Base-by-base conservation (phyloP, 768 basidiomycete species). In the Pleurotus salmoneostramineus region DNA sequence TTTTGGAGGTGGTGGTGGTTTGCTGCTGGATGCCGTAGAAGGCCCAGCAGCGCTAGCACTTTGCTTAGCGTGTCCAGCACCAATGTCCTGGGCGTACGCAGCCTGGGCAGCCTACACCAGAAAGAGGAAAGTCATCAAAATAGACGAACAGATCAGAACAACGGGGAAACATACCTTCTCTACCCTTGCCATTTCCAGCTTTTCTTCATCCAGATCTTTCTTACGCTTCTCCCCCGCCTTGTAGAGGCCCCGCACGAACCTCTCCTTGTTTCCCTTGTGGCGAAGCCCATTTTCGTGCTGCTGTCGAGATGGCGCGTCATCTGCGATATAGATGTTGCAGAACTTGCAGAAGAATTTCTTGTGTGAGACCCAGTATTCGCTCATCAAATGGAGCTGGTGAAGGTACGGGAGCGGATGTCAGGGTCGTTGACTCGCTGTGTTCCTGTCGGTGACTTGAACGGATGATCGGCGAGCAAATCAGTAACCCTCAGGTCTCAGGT, bases 321-420 rank as follows among this genome's bases (percentile, higher is more conserved):
- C 97, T 54, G 94, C 84, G 60, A 99, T 98, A 76, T 88, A 98
- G 61, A 93, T 94, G 51, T 94, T 91, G 77, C 97, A 98, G 77
- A 98, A 98, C 69, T 95, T 94, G 86, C 95, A 97, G 69, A 84
- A 90, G 73, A 95, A 96, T 64, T 86, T 89, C 73, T 95, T 94
- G 70, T 91, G 86, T 27, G 92, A 92, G 61, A 95, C 88, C 93
- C 93, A 95, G 70, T 89, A 95, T 70, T 95, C 93, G 63, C 85
- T 87, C 93, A 94, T 95, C 21, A 27, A 27, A 27, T 27, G 21
- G 21, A 27, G 21, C 21, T 27, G 21, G 21, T 27, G 1, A 3
- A 27, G 21, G 21, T 27, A 27, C 21, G 21, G 21, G 21, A 27
- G 21, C 21, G 21, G 3, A 27, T 27, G 21, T 27, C 21, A 27